Evolutionary conservation across 2,329 filamentous ascomycete species (phyloP).

Genomic region (Cladorrhinum sp.): DNA sequence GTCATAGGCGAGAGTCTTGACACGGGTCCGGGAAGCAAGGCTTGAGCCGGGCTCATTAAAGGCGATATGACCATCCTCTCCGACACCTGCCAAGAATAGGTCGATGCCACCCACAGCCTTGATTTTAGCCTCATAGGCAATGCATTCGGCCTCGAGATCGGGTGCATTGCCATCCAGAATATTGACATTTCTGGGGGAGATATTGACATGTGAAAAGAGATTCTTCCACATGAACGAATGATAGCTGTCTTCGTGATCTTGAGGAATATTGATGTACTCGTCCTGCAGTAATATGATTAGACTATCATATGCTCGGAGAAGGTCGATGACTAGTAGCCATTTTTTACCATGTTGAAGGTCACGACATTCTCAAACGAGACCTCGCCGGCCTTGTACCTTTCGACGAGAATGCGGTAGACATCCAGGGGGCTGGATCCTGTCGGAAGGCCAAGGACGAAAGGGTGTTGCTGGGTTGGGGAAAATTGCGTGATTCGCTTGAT

Average conservation of each 20-base stretch:
- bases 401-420: conserved; percentile 67
- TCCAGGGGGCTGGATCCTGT: conserved; percentile 69
- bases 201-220: conserved; percentile 73
- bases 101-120: conserved; percentile 67
- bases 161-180: conserved; percentile 70
- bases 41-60: conserved; percentile 80
- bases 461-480: conserved; percentile 58
- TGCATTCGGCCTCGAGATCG: conserved; percentile 67
- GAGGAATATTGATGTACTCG: conserved; percentile 71
- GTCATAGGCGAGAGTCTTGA: conserved; percentile 76
- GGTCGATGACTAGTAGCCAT: not conserved
- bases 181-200: conserved; percentile 66
- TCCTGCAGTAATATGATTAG: conserved; percentile 55
- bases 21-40: conserved; percentile 64
- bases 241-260: conserved; percentile 73
- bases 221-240: conserved; percentile 82
- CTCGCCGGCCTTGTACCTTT: conserved; percentile 55
- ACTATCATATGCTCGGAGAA: not conserved
- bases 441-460: conserved; percentile 70
- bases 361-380: conserved; percentile 61
- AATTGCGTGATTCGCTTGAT: conserved; percentile 69
- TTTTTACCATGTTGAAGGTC: conserved; percentile 56
- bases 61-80: conserved; percentile 74
- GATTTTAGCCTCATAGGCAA: conserved; percentile 71
- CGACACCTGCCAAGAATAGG: conserved; percentile 73